Evolutionary conservation across 768 basidiomycete genomes (phyloP).

Genomic region (Psilocybe sp.): DNA sequence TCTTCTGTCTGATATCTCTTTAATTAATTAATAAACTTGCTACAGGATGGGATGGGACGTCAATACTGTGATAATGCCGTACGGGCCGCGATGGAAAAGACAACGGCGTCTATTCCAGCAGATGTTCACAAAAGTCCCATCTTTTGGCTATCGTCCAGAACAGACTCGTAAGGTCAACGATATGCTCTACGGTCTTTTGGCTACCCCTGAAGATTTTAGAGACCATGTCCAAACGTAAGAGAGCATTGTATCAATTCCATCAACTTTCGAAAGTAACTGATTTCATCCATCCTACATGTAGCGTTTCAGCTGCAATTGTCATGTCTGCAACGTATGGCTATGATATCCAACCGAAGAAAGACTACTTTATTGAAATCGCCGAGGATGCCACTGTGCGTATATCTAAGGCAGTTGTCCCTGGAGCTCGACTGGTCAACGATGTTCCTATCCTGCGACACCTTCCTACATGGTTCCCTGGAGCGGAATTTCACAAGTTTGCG

Average conservation of each 20-base stretch:
- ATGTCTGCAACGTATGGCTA: conserved; percentile 46
- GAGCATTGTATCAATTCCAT: no score
- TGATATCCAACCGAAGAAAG: conserved; percentile 31
- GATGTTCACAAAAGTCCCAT: not conserved
- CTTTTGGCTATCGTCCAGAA: conserved; percentile 5
- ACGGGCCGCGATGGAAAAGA: not conserved
- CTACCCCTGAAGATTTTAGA: conserved; percentile 6
- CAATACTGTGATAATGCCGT: not conserved
- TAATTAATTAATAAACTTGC: no score
- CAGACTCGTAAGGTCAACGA: conserved; percentile 22
- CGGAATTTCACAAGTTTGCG: conserved; percentile 54
- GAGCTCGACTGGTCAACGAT: conserved; percentile 42
- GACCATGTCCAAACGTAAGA: conserved; percentile 8
- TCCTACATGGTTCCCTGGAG: conserved; percentile 60
- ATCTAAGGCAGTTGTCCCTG: conserved; percentile 31
- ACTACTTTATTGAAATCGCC: conserved; percentile 40
- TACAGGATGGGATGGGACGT: not conserved
- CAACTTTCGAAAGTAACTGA: no score
- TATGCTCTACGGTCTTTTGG: conserved; percentile 10
- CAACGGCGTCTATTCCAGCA: conserved; percentile 1
- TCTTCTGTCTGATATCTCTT: no score
- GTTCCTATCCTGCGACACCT: conserved; percentile 39
- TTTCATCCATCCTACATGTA: conserved; percentile 7
- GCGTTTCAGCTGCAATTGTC: conserved; percentile 35
- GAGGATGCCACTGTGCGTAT: conserved; percentile 32